Evolutionary conservation across 1,284 basidiomycete species (phyloP), one percentile per base, ranked within the genome.

Genomic region (Inonotus hispidus): DNA sequence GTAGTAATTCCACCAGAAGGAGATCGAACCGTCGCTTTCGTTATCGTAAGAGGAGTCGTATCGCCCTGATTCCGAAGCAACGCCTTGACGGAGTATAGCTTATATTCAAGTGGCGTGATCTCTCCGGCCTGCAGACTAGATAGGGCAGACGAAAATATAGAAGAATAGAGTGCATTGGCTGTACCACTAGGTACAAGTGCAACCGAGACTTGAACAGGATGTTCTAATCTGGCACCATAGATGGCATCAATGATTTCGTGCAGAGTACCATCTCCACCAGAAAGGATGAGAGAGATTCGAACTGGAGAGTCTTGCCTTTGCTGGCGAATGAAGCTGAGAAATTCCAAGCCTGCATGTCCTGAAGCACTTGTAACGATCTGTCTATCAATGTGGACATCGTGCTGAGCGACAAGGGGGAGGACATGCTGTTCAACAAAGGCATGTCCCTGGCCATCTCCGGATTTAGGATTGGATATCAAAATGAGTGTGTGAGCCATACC

Each of bases 81-180:
- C 3, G 69, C 58, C 13, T 66, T 58, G 45, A 92, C 66, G 10
- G 86, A 85, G 65, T 77, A 76, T 29, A 90, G 73, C 63, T 73
- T 79, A 69, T 84, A 82, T 29, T 72, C 66, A 1, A 70, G 54
- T 8, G 73, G 63, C 10, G 50, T 52, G 16, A 52, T 35, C 8
- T 35, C n/a, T 11, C 50, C 50, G 2, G 27, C 11, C 70, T 69
- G 37, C 70, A 63, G 6, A 67, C 46, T 2, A 6, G 70, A 68
- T 5, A 67, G 62, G 6, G 65, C 47, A 5, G 77, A 77, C 2
- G 77, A 80, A 66, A 84, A 89, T 49, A 85, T 72, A 50, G 79
- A 88, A 58, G 81, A 80, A 71, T 89, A 94, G n/a, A 97, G 77
- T 0, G 95, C 95, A 70, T 98, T 98, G 19, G 93, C 94, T n/a